Base-by-base conservation (phyloP, 495 filamentous ascomycete genomes). In the Xeromyces bisporus region DNA sequence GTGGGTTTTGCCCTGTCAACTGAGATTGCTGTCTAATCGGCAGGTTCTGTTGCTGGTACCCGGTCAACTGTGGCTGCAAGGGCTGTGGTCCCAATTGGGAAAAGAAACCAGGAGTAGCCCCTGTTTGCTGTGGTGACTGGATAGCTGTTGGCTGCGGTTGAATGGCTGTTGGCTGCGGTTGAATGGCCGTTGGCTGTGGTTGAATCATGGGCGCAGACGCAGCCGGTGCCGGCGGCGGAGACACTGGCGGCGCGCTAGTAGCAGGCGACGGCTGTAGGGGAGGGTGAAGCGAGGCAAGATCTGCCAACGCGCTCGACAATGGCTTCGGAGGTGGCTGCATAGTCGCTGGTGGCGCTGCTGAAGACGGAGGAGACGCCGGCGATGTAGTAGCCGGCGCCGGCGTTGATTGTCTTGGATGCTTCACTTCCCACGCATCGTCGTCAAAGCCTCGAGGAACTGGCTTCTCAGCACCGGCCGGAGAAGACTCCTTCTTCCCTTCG, bases 381-480 rank as follows among this genome's bases (percentile, higher is more conserved):
- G 53, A 25, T 18, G 48, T 37, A 20, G 46, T 31, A 17, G 51
- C 29, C 26, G 52, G 27, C 34, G 63, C 21, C 14, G 45, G 34
- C 18, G 45, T 37, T 4, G 44, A 29, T 6, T 51, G 69, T 50
- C 74, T 81, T n/a, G 80, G 66, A n/a, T 85, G 81, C 59, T 94
- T 94, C 6, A 89, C 75, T 46, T 86, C 81, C 89, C 89, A 99
- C 16, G 91, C 91, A 62, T 94, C 82, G 44, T 97, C 91, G 25
- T 99, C 89, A 39, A 99, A 96, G 13, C 84, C 84, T 29, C 62
- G 55, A 12, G 52, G 29, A 18, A 53, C 50, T 12, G 73, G 64
- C 34, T 62, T 61, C 27, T 63, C 54, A 24, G 67, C 64, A 3
- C 63, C 39, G 1, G 56, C 48, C 8, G 55, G 38, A 20, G 65